Evolutionary conservation across 805 yeast genomes (phyloP).

Genomic region (Suhomyces sp.): DNA sequence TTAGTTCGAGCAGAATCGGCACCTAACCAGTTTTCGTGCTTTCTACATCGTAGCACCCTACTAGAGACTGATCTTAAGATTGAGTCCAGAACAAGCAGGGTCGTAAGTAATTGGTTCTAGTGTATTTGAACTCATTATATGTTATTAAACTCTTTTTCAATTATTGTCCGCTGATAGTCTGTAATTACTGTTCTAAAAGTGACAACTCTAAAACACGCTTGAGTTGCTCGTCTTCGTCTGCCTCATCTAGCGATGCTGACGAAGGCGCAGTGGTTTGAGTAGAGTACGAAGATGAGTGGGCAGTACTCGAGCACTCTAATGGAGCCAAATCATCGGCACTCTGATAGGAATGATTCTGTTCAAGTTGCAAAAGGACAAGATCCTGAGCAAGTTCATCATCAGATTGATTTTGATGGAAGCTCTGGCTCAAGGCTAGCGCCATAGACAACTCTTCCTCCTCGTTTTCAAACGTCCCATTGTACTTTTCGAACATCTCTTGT

Average conservation of each 20-base stretch:
- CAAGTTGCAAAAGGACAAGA: constrained; percentile 16
- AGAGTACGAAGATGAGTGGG: background rate
- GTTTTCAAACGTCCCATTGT: constrained; percentile 41
- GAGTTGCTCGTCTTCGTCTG: constrained; percentile 16
- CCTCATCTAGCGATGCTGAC: constrained; percentile 1
- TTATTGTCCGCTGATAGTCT: background rate
- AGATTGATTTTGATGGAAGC: constrained; percentile 13
- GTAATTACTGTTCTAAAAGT: constrained; percentile 14
- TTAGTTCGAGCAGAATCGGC: no score
- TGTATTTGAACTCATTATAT: no score
- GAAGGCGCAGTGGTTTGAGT: background rate
- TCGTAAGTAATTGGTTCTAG: no score
- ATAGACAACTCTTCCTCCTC: constrained; percentile 26
- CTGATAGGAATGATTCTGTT: background rate
- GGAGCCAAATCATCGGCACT: background rate
- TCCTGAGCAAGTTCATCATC: constrained; percentile 32
- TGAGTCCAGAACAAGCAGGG: no score
- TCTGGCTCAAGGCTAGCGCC: constrained; percentile 36
- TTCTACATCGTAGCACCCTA: no score
- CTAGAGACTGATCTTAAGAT: no score
- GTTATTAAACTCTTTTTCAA: no score
- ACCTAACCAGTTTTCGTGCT: no score
- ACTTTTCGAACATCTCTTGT: constrained; percentile 37
- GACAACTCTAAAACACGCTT: constrained; percentile 20
- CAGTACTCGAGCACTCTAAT: background rate